These are phyloP conservation scores for Raphanus sativus DNA, from an alignment of 345 rosid species.

Conservation along the genomic window DNA sequence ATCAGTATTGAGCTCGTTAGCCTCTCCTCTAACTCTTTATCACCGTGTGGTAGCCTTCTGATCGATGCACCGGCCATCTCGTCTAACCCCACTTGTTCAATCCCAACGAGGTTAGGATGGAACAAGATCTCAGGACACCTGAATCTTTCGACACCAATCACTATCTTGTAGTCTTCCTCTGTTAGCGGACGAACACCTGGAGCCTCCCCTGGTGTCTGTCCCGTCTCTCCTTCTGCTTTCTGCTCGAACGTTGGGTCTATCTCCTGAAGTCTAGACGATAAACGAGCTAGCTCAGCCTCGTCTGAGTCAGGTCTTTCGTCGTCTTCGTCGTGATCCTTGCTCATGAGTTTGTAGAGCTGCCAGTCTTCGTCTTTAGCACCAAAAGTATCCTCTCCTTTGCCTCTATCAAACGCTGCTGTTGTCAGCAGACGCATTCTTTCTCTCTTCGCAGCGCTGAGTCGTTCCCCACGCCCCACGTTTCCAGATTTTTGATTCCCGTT, in stretches of 20 bases:
- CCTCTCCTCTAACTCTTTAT: constrained; percentile 53
- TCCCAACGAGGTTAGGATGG: constrained; percentile 76
- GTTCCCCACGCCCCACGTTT: constrained; percentile 90
- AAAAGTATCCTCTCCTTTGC: constrained; percentile 92
- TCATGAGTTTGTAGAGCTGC: constrained; percentile 93
- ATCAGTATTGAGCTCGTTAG: constrained; percentile 69
- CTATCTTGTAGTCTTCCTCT: constrained; percentile 85
- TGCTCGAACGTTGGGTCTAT: constrained; percentile 79
- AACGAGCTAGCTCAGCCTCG: constrained; percentile 67
- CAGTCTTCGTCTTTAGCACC: constrained; percentile 96
- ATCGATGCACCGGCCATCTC: constrained; percentile 83
- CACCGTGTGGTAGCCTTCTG: constrained; percentile 54
- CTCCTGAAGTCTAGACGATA: constrained; percentile 82
- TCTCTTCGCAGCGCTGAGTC: constrained; percentile 91
- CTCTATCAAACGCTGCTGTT: constrained; percentile 95
- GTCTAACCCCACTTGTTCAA: constrained; percentile 83
- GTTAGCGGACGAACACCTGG: constrained; percentile 62
- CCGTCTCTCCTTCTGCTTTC: constrained; percentile 50
- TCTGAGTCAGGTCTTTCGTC: constrained; percentile 69
- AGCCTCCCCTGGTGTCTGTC: constrained; percentile 59
- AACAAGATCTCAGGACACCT: constrained; percentile 85
- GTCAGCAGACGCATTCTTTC: constrained; percentile 96
- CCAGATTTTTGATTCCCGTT: constrained; percentile 73
- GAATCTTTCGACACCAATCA: constrained; percentile 80
- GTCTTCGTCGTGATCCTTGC: constrained; percentile 83